Percentiles rank a stretch among this genome's conserved stretches.
phyloP scores from a whole-genome alignment of 495 filamentous ascomycete species.

The Cairneyella variabilis region DNA sequence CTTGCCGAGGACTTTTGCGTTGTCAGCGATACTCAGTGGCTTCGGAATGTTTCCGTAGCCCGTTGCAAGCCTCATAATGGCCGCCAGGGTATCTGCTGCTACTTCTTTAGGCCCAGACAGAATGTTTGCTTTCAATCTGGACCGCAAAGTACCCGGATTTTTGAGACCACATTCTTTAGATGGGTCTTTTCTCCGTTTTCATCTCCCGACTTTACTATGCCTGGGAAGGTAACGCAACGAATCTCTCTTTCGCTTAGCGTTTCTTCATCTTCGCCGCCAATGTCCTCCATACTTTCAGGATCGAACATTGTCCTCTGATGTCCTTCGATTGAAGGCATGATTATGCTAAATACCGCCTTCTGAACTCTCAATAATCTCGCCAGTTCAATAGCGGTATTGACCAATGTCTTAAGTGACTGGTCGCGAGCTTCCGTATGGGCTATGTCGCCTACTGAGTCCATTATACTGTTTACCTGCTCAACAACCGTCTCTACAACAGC shows the following conservation, averaged over 20 bases:
- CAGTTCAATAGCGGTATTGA: slow-evolving; percentile 44
- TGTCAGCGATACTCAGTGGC: no score
- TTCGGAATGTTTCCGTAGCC: no score
- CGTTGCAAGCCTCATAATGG: no score
- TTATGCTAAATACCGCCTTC: slow-evolving; percentile 46
- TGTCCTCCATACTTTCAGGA: slow-evolving; percentile 49
- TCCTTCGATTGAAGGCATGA: slow-evolving; percentile 44
- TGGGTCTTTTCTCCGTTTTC: slow-evolving; percentile 50
- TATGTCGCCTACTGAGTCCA: slow-evolving; percentile 23
- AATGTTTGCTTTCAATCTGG: slow-evolving; percentile 34
- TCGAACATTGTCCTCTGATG: slow-evolving; percentile 48
- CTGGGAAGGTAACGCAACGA: slow-evolving; percentile 43
- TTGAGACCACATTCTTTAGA: slow-evolving; percentile 50
- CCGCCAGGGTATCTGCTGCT: no score
- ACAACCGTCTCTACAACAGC: slow-evolving; percentile 34
- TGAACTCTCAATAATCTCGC: slow-evolving; percentile 47
- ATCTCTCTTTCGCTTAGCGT: slow-evolving; percentile 37
- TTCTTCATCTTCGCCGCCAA: slow-evolving; percentile 54
- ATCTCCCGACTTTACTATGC: slow-evolving; percentile 50
- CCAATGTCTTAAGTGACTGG: slow-evolving; percentile 38
- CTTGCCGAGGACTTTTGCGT: no score
- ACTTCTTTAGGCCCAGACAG: not conserved
- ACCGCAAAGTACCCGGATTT: slow-evolving; percentile 49
- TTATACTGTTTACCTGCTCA: slow-evolving; percentile 23
- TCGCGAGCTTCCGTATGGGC: slow-evolving; percentile 40